Percentiles rank a stretch among this genome's conserved stretches.
Conservation (phyloP, 2,329 filamentous ascomycete genomes). For the Scopulariopsis brevicaulis region DNA sequence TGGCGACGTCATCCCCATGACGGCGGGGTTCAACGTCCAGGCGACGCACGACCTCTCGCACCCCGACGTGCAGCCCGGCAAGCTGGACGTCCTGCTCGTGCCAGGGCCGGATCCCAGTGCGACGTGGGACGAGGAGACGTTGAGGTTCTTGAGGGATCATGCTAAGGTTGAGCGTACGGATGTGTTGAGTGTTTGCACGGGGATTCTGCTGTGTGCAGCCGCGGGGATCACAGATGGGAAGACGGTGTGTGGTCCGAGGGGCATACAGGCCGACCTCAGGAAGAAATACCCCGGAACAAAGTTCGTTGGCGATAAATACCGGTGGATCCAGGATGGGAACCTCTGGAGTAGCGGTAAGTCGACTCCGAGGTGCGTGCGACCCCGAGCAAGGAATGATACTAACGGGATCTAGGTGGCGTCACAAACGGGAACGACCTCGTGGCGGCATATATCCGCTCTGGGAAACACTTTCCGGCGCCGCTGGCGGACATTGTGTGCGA, state of each 20-base stretch:
- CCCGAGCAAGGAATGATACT: not conserved
- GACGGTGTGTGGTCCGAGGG: constrained; percentile 33
- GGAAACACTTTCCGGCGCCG: constrained; percentile 27
- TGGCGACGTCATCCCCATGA: constrained; percentile 25
- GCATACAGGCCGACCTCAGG: constrained; percentile 25
- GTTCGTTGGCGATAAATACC: constrained; percentile 31
- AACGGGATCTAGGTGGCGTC: constrained; percentile 27
- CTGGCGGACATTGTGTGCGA: constrained; percentile 30
- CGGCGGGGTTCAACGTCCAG: constrained; percentile 23
- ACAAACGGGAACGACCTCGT: constrained; percentile 47
- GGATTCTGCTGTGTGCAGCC: constrained; percentile 32
- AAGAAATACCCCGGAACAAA: constrained; percentile 24
- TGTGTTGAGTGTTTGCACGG: constrained; percentile 40
- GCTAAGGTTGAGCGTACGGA: constrained; percentile 25
- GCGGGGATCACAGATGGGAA: constrained; percentile 35
- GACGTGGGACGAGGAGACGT: constrained; percentile 17
- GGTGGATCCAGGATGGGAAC: constrained; percentile 41
- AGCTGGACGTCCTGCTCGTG: constrained; percentile 37
- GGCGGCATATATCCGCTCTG: constrained; percentile 34
- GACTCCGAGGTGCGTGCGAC: not conserved
- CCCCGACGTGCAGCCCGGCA: constrained; percentile 33
- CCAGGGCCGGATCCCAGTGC: constrained; percentile 33
- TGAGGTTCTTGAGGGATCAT: constrained; percentile 32
- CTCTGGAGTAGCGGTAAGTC: constrained; percentile 41
- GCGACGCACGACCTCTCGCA: constrained; percentile 32